Percentiles rank a stretch among this genome's conserved stretches.
These are phyloP conservation scores for Phytophthora uliginosa DNA, from an alignment of 352 stramenopile species.

Conservation along the genomic window DNA sequence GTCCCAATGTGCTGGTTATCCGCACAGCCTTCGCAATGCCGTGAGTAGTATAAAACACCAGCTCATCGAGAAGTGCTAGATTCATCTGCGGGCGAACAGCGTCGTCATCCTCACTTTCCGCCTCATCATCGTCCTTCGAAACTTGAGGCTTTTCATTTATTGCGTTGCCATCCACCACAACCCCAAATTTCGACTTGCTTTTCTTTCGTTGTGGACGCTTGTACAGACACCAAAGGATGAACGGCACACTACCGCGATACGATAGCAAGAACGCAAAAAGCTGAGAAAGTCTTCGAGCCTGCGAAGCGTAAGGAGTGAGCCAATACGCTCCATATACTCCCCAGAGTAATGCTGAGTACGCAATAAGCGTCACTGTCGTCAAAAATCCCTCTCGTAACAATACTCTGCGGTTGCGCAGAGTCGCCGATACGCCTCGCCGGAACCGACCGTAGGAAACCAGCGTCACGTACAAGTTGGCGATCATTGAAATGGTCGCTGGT, in stretches of 20 bases:
- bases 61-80: slow-evolving; percentile 75
- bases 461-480: slow-evolving; percentile 75
- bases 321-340: slow-evolving; percentile 76
- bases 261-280: slow-evolving; percentile 79
- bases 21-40: slow-evolving; percentile 73
- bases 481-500: slow-evolving; percentile 60
- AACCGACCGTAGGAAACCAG: slow-evolving; percentile 72
- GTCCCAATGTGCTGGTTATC: slow-evolving; percentile 36
- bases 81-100: slow-evolving; percentile 84
- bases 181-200: slow-evolving; percentile 25
- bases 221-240: slow-evolving; percentile 83
- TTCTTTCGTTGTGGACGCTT: slow-evolving; percentile 41
- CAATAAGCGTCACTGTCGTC: slow-evolving; percentile 73
- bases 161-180: slow-evolving; percentile 30
- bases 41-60: slow-evolving; percentile 83
- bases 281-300: slow-evolving; percentile 54
- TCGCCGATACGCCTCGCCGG: slow-evolving; percentile 66
- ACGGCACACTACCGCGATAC: slow-evolving; percentile 74
- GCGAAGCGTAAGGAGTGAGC: slow-evolving; percentile 41
- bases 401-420: slow-evolving; percentile 61
- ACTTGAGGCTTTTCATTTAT: slow-evolving; percentile 1
- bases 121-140: slow-evolving; percentile 33
- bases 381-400: slow-evolving; percentile 80
- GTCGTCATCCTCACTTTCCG: slow-evolving; percentile 57
- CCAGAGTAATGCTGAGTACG: slow-evolving; percentile 78